phyloP scores from a whole-genome alignment of 768 basidiomycete species.

The Rhizopogon vesiculosus region DNA sequence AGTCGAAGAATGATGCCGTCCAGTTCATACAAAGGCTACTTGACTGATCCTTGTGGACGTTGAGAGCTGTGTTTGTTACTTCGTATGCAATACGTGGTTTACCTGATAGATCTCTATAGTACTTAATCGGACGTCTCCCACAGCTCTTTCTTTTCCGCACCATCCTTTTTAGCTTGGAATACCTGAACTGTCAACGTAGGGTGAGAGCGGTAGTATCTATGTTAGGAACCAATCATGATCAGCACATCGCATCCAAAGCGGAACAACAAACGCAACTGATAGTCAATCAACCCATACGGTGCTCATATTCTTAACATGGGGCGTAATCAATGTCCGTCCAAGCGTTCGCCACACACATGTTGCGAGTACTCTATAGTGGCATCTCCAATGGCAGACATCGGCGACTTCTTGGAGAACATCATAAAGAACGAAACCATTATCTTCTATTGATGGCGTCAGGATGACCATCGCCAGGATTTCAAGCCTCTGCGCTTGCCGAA shows the following conservation, averaged over 20 bases:
- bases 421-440: too few relatives aligned
- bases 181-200: conserved; percentile 87
- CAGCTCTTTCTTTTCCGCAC: conserved; percentile 22
- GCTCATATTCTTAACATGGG: conserved; percentile 90
- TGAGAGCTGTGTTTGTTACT: background rate
- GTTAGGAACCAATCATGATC: background rate
- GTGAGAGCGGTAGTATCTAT: conserved; percentile 92
- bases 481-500: too few relatives aligned
- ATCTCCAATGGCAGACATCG: too few relatives aligned
- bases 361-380: too few relatives aligned
- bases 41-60: background rate
- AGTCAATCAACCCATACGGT: conserved; percentile 95
- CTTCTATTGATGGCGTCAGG: too few relatives aligned
- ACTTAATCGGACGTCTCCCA: conserved; percentile 5
- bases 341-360: conserved; percentile 85
- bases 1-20: background rate
- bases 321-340: conserved; percentile 72
- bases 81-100: background rate
- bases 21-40: background rate
- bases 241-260: background rate
- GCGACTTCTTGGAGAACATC: too few relatives aligned
- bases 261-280: conserved; percentile 34
- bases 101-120: too few relatives aligned
- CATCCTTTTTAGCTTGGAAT: conserved; percentile 42
- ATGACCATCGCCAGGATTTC: too few relatives aligned